Percentiles rank a stretch among this genome's conserved stretches.
Evolutionary conservation across 2,329 filamentous ascomycete genomes (phyloP).

Genomic region (Balansia obtecta): DNA sequence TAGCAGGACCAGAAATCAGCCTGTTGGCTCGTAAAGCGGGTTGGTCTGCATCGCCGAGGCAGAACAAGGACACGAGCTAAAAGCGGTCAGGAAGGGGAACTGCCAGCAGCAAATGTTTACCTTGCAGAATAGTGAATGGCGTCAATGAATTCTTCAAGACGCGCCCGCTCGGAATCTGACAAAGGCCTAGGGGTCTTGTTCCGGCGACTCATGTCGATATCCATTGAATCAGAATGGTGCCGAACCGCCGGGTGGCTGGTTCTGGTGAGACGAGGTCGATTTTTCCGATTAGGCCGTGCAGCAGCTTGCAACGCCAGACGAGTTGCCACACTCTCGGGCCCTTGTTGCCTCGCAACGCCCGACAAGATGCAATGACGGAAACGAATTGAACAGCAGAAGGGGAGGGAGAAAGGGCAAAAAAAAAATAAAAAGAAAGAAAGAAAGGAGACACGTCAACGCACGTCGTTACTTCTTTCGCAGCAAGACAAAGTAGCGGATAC

Average conservation of each 20-base stretch:
- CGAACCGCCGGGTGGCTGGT: conserved; percentile 6
- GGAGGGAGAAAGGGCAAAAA: too few relatives aligned
- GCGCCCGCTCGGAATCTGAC: conserved; percentile 66
- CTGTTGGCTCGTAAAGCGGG: conserved; percentile 3
- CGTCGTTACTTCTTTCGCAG: background rate
- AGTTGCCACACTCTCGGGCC: conserved; percentile 1
- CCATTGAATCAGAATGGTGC: conserved; percentile 16
- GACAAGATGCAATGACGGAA: background rate
- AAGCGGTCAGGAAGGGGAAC: background rate
- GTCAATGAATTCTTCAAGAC: conserved; percentile 84
- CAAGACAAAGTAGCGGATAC: background rate
- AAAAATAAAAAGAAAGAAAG: too few relatives aligned
- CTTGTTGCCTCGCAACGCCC: background rate
- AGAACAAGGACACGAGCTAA: background rate
- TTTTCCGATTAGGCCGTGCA: background rate
- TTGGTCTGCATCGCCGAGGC: background rate
- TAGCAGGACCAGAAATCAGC: conserved; percentile 22
- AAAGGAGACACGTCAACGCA: background rate
- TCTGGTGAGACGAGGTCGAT: background rate
- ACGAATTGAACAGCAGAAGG: background rate
- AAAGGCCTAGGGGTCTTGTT: conserved; percentile 77
- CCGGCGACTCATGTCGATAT: conserved; percentile 71
- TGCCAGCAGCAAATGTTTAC: conserved; percentile 30
- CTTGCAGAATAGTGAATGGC: conserved; percentile 90
- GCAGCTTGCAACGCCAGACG: conserved; percentile 2